Evolutionary conservation across 1,284 basidiomycete species (phyloP).

Genomic region (Vanrija sp.): DNA sequence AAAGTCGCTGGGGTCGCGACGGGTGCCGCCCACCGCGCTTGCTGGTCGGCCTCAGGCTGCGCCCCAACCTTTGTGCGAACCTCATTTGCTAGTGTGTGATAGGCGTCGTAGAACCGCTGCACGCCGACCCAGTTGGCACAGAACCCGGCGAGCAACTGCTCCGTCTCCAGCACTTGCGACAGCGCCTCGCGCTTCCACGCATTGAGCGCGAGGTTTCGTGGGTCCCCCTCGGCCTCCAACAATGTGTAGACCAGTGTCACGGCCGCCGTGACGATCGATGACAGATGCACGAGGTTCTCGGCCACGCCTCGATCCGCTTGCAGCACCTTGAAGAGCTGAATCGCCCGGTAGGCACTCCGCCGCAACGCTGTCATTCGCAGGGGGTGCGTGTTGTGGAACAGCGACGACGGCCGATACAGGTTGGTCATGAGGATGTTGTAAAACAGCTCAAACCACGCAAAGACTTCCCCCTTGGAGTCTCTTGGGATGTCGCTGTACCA

Average conservation of each 20-base stretch:
- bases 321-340: conserved; percentile 6
- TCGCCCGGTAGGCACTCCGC: background rate
- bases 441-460: background rate
- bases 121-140: background rate
- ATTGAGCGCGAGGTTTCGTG: background rate
- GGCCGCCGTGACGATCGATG: background rate
- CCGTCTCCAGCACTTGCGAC: background rate
- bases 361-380: background rate
- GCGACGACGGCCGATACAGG: background rate
- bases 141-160: background rate
- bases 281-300: background rate
- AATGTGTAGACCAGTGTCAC: background rate
- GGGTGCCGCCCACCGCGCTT: no score
- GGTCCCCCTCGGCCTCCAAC: background rate
- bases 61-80: no score
- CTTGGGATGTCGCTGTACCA: background rate
- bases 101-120: conserved; percentile 56
- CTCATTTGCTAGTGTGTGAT: background rate
- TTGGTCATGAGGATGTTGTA: background rate
- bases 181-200: background rate
- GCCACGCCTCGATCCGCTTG: background rate
- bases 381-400: background rate
- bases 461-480: no score
- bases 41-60: no score
- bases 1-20: no score